phyloP scores from a whole-genome alignment of 306 rosid species.

The Arachis hypogaea region DNA sequence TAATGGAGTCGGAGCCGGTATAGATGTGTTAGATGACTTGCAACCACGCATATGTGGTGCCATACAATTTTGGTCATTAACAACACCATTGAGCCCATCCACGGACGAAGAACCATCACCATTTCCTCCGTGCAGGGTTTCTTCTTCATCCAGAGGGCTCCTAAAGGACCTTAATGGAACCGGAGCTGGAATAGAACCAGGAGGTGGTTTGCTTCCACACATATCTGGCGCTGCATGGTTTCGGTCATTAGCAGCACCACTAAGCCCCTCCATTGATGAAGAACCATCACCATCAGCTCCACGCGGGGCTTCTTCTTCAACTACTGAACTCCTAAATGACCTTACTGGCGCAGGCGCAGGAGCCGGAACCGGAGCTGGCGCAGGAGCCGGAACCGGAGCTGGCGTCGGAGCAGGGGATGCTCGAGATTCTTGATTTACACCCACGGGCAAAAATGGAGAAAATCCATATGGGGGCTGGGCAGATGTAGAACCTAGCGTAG shows the following conservation, averaged over 20 bases:
- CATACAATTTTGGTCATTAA: neutral
- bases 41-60: neutral
- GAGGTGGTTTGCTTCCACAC: conserved; percentile 34
- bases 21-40: conserved; percentile 35
- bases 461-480: conserved; percentile 46
- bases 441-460: conserved; percentile 52
- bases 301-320: conserved; percentile 14
- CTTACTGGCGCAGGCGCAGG: conserved; percentile 47
- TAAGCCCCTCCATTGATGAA: neutral
- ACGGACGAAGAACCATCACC: neutral
- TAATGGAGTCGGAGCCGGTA: conserved; percentile 55
- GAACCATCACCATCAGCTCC: neutral
- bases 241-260: neutral
- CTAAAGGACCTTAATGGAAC: conserved; percentile 54
- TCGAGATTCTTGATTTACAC: conserved; percentile 36
- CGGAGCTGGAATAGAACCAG: conserved; percentile 48
- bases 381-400: neutral
- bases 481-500: conserved; percentile 38
- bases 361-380: conserved; percentile 38
- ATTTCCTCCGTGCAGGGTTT: neutral
- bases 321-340: conserved; percentile 41
- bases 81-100: conserved; percentile 8
- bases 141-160: conserved; percentile 33
- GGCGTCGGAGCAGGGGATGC: conserved; percentile 43
- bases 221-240: neutral